Evolutionary conservation across 441 rosid genomes (phyloP).

Genomic region (Euphorbia celastroides): DNA sequence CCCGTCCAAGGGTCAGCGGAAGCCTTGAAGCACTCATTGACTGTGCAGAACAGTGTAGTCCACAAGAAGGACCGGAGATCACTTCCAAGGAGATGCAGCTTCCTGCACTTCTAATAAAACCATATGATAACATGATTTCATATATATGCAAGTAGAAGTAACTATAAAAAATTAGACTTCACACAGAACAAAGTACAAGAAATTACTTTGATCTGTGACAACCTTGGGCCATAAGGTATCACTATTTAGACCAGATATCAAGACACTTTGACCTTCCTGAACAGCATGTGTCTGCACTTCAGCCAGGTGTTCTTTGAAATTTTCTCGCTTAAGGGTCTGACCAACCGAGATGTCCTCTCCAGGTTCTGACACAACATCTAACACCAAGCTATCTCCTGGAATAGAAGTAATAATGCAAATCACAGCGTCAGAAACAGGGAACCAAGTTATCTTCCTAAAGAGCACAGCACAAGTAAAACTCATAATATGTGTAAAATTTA

Average conservation of each 20-base stretch:
- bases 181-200: conserved; percentile 10
- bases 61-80: conserved; percentile 67
- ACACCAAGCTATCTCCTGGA: conserved; percentile 58
- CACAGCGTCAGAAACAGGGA: background rate
- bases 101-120: conserved; percentile 85
- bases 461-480: conserved; percentile 8
- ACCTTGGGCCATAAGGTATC: conserved; percentile 29
- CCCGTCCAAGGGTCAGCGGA: conserved; percentile 83
- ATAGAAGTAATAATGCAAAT: conserved; percentile 7
- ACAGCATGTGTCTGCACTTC: conserved; percentile 37
- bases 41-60: conserved; percentile 30
- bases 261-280: conserved; percentile 33
- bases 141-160: conserved; percentile 21
- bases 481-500: conserved; percentile 20
- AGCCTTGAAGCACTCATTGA: conserved; percentile 66
- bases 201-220: conserved; percentile 28
- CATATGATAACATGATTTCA: conserved; percentile 44
- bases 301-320: conserved; percentile 26
- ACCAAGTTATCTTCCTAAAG: background rate
- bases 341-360: conserved; percentile 50
- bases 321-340: conserved; percentile 56
- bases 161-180: conserved; percentile 20
- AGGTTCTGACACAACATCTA: conserved; percentile 56
- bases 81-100: conserved; percentile 82
- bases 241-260: conserved; percentile 28